A percentile compares a stretch with the other conserved stretches of the same genome.
These are phyloP conservation scores for Vanrija sp. DNA, from an alignment of 1,284 basidiomycete genomes.

Conservation along the genomic window DNA sequence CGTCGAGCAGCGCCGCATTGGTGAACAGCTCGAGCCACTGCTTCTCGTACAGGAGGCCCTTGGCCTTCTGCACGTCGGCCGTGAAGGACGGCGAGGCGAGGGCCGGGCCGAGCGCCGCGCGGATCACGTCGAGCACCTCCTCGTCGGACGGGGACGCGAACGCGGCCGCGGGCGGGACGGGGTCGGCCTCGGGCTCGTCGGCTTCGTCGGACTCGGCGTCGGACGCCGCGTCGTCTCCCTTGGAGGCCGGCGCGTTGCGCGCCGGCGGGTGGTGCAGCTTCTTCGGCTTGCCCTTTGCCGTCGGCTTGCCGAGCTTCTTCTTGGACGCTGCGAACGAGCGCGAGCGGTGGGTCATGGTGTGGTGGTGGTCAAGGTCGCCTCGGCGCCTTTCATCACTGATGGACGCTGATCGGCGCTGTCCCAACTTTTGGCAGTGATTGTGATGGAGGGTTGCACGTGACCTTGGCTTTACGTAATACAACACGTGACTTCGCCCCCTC, in stretches of 20 bases:
- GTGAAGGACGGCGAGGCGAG: conserved; percentile 27
- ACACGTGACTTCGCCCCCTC: background rate
- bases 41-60: conserved; percentile 42
- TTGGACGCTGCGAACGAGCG: conserved; percentile 28
- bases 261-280: conserved; percentile 34
- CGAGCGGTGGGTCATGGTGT: conserved; percentile 40
- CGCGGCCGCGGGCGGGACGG: conserved; percentile 8
- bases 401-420: background rate
- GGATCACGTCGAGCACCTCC: conserved; percentile 35
- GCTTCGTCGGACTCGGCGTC: background rate
- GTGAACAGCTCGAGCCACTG: conserved; percentile 47
- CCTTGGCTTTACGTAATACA: background rate
- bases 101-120: conserved; percentile 21
- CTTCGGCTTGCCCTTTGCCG: background rate
- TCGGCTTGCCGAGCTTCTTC: background rate
- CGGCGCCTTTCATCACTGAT: too few relatives aligned
- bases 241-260: background rate
- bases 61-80: conserved; percentile 41
- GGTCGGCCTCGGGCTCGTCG: background rate
- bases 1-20: conserved; percentile 34
- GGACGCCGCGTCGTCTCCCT: background rate
- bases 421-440: background rate
- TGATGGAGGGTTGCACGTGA: background rate
- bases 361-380: background rate
- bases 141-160: conserved; percentile 27